phyloP scores from a whole-genome alignment of 108 stramenopile species.

The Pseudonitzschia delicatissima region DNA sequence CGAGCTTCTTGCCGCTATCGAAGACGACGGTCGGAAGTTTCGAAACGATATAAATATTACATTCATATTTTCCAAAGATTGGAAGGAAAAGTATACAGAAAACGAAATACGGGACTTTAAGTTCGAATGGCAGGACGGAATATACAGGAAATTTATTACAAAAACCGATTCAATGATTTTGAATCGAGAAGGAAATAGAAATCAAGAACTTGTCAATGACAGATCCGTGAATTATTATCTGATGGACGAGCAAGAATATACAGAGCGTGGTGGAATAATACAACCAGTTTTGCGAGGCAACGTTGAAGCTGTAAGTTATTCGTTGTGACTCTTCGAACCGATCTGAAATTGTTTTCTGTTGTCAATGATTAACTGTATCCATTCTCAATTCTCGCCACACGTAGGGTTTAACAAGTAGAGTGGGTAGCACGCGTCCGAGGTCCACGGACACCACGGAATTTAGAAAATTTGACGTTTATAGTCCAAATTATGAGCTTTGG shows the following conservation, averaged over 20 bases:
- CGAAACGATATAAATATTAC: neutral
- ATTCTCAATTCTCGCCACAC: too few species aligned
- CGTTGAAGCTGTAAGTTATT: neutral
- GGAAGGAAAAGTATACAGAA: neutral
- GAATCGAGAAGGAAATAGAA: neutral
- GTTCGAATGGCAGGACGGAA: neutral
- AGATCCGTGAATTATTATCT: constrained; percentile 4
- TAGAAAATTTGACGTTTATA: neutral
- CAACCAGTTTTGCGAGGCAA: neutral
- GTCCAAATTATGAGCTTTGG: neutral
- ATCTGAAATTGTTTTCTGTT: neutral
- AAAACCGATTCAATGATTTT: neutral
- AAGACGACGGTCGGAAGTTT: too few species aligned
- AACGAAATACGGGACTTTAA: neutral
- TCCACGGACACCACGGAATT: neutral
- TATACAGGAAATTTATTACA: neutral
- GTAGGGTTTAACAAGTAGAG: neutral
- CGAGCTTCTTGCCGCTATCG: neutral
- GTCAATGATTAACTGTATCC: neutral
- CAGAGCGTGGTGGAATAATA: neutral
- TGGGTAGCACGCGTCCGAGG: neutral
- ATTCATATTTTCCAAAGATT: neutral
- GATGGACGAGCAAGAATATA: constrained; percentile 2
- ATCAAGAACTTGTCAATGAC: neutral
- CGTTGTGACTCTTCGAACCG: constrained; percentile 2